phyloP scores from a whole-genome alignment of 2,329 filamentous ascomycete species.

The Colletotrichum shisoi region DNA sequence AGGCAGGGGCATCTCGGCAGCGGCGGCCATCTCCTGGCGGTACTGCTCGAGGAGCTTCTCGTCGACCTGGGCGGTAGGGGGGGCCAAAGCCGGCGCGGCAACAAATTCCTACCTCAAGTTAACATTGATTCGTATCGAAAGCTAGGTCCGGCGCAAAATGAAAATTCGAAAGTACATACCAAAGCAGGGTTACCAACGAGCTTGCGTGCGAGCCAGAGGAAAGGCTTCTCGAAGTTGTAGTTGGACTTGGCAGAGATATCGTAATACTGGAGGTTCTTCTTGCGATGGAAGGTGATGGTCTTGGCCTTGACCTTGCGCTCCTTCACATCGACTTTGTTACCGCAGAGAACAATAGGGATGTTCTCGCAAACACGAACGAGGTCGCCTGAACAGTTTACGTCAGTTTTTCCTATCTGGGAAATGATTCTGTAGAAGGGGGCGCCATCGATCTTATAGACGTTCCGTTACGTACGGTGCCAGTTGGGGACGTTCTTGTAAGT shows the following conservation, averaged over 20 bases:
- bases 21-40: slow-evolving; percentile 85
- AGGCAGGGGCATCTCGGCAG: slow-evolving; percentile 84
- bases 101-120: slow-evolving; percentile 80
- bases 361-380: slow-evolving; percentile 99
- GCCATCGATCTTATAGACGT: slow-evolving; percentile 8
- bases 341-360: slow-evolving; percentile 96
- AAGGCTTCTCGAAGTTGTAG: slow-evolving; percentile 99
- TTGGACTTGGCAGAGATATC: slow-evolving; percentile 99
- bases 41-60: slow-evolving; percentile 81
- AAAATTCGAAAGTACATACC: slow-evolving; percentile 61
- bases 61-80: slow-evolving; percentile 90
- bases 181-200: slow-evolving; percentile 90
- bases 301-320: slow-evolving; percentile 99
- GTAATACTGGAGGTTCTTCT: slow-evolving; percentile 99
- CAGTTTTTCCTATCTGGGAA: neutral
- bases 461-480: slow-evolving; percentile 90
- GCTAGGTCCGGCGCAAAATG: neutral
- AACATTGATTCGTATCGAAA: slow-evolving; percentile 39
- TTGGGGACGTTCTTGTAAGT: slow-evolving; percentile 99
- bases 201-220: slow-evolving; percentile 99
- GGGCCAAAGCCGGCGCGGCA: slow-evolving; percentile 90
- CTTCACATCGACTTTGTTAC: slow-evolving; percentile 99
- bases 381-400: slow-evolving; percentile 70
- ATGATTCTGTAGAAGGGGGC: neutral
- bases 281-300: slow-evolving; percentile 99